Evolutionary conservation across 2,329 filamentous ascomycete genomes (phyloP).

Genomic region (Penicillium sp.): DNA sequence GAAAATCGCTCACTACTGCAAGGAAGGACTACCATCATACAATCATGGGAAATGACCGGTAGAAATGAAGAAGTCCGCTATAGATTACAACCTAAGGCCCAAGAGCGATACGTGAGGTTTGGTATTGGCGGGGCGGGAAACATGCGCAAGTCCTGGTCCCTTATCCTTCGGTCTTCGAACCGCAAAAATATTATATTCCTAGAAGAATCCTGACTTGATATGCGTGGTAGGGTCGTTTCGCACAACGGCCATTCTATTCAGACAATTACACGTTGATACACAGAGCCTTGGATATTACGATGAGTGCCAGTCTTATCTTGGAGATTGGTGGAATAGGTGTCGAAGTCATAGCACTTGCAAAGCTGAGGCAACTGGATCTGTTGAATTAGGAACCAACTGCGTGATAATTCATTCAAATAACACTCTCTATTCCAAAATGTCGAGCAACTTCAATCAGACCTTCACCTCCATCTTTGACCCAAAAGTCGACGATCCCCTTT

Average conservation of each 20-base stretch:
- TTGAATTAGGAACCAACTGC: too few relatives aligned
- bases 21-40: slow-evolving; percentile 11
- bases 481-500: slow-evolving; percentile 68
- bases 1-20: slow-evolving; percentile 19
- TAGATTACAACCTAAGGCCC: background rate
- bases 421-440: slow-evolving; percentile 24
- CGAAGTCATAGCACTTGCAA: background rate
- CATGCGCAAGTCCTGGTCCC: slow-evolving; percentile 30
- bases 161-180: background rate
- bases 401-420: slow-evolving; percentile 3
- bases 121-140: slow-evolving; percentile 36
- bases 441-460: slow-evolving; percentile 29
- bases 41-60: slow-evolving; percentile 17
- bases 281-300: background rate
- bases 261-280: slow-evolving; percentile 12
- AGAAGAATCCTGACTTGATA: slow-evolving; percentile 12
- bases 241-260: slow-evolving; percentile 17
- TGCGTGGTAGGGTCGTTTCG: slow-evolving; percentile 15
- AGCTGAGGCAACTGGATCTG: background rate
- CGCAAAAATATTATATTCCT: background rate
- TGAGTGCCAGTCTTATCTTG: background rate
- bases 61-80: background rate
- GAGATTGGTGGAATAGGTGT: background rate
- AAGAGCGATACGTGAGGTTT: slow-evolving; percentile 30
- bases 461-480: slow-evolving; percentile 50